Evolutionary conservation across 1,284 basidiomycete species (phyloP).

Genomic region (Boletus albobrunnescens): DNA sequence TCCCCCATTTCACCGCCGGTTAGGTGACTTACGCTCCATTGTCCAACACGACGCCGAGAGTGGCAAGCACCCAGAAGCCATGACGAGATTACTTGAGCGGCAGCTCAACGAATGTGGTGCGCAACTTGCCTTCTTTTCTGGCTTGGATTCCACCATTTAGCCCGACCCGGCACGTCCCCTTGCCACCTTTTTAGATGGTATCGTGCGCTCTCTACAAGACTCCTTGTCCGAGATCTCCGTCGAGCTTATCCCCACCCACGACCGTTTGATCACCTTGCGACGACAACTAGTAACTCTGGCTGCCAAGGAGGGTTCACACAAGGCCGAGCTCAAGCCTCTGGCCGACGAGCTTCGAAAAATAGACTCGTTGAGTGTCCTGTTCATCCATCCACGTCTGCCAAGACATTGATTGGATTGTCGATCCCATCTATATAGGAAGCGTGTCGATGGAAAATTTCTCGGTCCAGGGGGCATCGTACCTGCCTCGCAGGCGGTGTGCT

Average conservation of each 20-base stretch:
- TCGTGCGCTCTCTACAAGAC: slow-evolving; percentile 75
- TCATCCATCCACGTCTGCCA: slow-evolving; percentile 23
- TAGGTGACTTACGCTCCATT: slow-evolving; percentile 77
- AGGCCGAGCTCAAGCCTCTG: slow-evolving; percentile 85
- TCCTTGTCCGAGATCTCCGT: slow-evolving; percentile 81
- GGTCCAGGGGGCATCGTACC: slow-evolving; percentile 91
- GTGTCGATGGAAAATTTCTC: slow-evolving; percentile 94
- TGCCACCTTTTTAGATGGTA: slow-evolving; percentile 51
- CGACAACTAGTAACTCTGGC: slow-evolving; percentile 88
- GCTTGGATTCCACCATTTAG: slow-evolving; percentile 10
- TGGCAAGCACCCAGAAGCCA: slow-evolving; percentile 80
- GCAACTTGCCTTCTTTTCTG: slow-evolving; percentile 33
- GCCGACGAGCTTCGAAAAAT: slow-evolving; percentile 94
- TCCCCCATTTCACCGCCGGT: slow-evolving; percentile 75
- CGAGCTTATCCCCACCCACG: slow-evolving; percentile 87
- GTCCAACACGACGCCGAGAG: slow-evolving; percentile 79
- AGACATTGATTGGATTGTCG: slow-evolving; percentile 9
- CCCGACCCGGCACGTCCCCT: neutral
- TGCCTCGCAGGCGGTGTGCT: slow-evolving; percentile 84
- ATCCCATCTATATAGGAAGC: slow-evolving; percentile 53
- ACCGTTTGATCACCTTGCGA: slow-evolving; percentile 83
- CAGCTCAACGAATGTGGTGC: slow-evolving; percentile 90
- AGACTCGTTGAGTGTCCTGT: slow-evolving; percentile 75
- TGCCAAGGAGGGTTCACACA: slow-evolving; percentile 80
- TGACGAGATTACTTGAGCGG: slow-evolving; percentile 86